Evolutionary conservation across 805 yeast species (phyloP).

Genomic region (Saccharomycopsis synnaedendra): DNA sequence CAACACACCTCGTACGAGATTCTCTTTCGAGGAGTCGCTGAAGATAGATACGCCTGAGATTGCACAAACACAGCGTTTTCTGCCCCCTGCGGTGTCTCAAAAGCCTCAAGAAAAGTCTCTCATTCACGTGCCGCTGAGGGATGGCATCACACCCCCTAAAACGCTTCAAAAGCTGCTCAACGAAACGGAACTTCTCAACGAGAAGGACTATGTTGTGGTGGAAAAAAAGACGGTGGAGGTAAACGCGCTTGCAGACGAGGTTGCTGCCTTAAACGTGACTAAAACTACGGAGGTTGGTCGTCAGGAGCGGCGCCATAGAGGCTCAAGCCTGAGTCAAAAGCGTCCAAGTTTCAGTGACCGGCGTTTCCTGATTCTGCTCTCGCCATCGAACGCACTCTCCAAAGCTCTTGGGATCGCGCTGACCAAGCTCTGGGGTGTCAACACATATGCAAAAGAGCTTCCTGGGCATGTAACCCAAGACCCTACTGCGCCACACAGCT

Average conservation of each 20-base stretch:
- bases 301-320: constrained; percentile 24
- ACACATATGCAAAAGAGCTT: constrained; percentile 11
- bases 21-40: not conserved
- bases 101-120: not conserved
- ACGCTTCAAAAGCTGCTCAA: constrained; percentile 2
- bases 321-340: constrained; percentile 35
- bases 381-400: constrained; percentile 81
- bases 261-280: constrained; percentile 44
- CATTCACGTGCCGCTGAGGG: too few species aligned
- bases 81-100: not conserved
- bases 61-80: not conserved
- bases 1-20: not conserved
- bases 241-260: constrained; percentile 88
- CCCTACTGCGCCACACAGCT: constrained; percentile 16
- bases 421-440: constrained; percentile 65
- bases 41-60: too few species aligned
- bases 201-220: constrained; percentile 85
- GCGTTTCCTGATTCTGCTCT: constrained; percentile 52
- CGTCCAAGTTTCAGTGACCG: constrained; percentile 50
- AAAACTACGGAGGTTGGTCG: constrained; percentile 4
- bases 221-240: constrained; percentile 94
- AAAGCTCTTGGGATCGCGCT: constrained; percentile 84
- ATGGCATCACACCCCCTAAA: not conserved
- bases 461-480: not conserved
- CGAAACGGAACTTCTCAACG: constrained; percentile 22